Conservation (phyloP, 108 stramenopile genomes). For the Cyclotella kingstonii region DNA sequence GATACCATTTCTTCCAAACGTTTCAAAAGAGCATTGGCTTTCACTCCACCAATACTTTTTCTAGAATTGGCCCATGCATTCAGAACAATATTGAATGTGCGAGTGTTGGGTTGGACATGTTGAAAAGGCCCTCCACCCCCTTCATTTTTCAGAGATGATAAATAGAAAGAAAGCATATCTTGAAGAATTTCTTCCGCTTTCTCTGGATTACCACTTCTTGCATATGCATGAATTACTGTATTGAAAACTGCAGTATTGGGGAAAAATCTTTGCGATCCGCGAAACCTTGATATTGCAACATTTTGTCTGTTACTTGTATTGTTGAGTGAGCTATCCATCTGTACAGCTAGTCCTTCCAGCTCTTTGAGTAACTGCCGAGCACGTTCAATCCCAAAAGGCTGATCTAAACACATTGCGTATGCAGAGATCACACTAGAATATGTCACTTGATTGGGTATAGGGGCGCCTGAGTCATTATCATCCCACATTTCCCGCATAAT, state of each 20-base stretch:
- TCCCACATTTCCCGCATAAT: slow-evolving; percentile 39
- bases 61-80: slow-evolving; percentile 34
- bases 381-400: slow-evolving; percentile 16
- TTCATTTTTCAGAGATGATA: slow-evolving; percentile 13
- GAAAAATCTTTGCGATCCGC: slow-evolving; percentile 24
- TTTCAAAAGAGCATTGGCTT: slow-evolving; percentile 17
- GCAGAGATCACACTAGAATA: slow-evolving; percentile 38
- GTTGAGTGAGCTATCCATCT: neutral
- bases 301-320: neutral
- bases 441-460: slow-evolving; percentile 24
- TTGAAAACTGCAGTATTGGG: slow-evolving; percentile 48
- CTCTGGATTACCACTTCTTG: slow-evolving; percentile 34
- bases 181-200: slow-evolving; percentile 35
- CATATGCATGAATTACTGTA: slow-evolving; percentile 47
- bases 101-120: slow-evolving; percentile 36
- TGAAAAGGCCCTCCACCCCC: slow-evolving; percentile 27
- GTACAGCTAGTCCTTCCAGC: slow-evolving; percentile 23
- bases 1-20: slow-evolving; percentile 16
- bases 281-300: neutral
- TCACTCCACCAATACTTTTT: slow-evolving; percentile 11
- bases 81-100: slow-evolving; percentile 38
- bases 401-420: slow-evolving; percentile 35
- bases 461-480: neutral
- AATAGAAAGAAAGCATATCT: slow-evolving; percentile 32
- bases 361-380: slow-evolving; percentile 24